These are phyloP conservation scores for Oehlia diaphana DNA, from an alignment of 192 early-diverging fungal genomes.

Conservation along the genomic window DNA sequence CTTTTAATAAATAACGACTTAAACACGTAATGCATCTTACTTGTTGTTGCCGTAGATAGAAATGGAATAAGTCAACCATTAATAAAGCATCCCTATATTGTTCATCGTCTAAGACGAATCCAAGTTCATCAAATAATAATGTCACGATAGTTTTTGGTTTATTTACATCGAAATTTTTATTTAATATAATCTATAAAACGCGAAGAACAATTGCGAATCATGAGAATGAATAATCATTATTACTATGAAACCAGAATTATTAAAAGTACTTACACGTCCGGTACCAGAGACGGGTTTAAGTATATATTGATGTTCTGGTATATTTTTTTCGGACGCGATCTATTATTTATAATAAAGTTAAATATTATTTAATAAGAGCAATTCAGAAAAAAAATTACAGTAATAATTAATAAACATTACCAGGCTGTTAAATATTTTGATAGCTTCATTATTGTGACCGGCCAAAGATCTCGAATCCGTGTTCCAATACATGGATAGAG, in stretches of 20 bases:
- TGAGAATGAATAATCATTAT: not conserved
- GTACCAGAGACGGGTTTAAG: constrained; percentile 89
- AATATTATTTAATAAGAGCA: not conserved
- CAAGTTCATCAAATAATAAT: constrained; percentile 89
- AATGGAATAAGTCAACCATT: constrained; percentile 82
- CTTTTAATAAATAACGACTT: not conserved
- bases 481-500: constrained; percentile 87
- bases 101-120: constrained; percentile 86
- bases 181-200: constrained; percentile 58
- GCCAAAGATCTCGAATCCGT: constrained; percentile 68
- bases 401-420: constrained; percentile 31
- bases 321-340: constrained; percentile 61
- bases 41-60: constrained; percentile 74
- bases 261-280: constrained; percentile 58
- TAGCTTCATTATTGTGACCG: constrained; percentile 52
- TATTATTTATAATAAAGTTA: constrained; percentile 35
- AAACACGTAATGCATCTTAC: constrained; percentile 31
- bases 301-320: constrained; percentile 78
- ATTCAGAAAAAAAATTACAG: not conserved
- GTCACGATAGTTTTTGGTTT: constrained; percentile 62
- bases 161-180: constrained; percentile 62
- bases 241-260: not conserved
- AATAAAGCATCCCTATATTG: constrained; percentile 84
- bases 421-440: constrained; percentile 47
- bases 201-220: not conserved